These are phyloP conservation scores for Monascus ruber DNA, from an alignment of 2,329 filamentous ascomycete species.

Conservation along the genomic window DNA sequence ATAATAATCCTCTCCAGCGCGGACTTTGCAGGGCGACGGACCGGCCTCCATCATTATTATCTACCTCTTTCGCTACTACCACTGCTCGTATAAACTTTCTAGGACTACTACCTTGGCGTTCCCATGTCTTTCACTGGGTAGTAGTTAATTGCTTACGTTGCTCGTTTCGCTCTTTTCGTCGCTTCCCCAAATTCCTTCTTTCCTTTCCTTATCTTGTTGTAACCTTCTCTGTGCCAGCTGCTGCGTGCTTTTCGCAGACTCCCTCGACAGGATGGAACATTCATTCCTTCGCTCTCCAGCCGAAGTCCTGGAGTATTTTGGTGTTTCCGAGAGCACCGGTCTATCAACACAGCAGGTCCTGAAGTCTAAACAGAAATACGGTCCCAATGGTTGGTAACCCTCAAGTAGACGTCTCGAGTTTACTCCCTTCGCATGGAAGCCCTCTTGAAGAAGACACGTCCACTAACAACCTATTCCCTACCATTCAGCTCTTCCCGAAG, in stretches of 20 bases:
- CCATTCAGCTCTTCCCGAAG: slow-evolving; percentile 59
- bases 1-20: no score
- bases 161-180: background rate
- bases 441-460: background rate
- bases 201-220: slow-evolving; percentile 7
- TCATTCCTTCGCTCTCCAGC: slow-evolving; percentile 39
- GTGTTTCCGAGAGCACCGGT: slow-evolving; percentile 40
- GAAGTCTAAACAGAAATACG: slow-evolving; percentile 37
- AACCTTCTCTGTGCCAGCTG: slow-evolving; percentile 3
- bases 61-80: no score
- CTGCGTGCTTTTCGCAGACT: background rate
- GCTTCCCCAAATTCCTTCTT: slow-evolving; percentile 4
- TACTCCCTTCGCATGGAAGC: background rate
- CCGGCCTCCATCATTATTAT: no score
- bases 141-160: no score
- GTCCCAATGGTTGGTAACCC: slow-evolving; percentile 39
- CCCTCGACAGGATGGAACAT: slow-evolving; percentile 37
- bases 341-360: slow-evolving; percentile 39
- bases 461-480: slow-evolving; percentile 8
- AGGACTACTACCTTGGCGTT: no score
- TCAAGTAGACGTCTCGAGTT: background rate
- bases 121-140: no score
- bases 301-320: slow-evolving; percentile 42
- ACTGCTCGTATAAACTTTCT: no score
- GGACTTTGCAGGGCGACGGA: no score